Conservation (phyloP, 2,329 filamentous ascomycete genomes). For the Clonostachys solani region DNA sequence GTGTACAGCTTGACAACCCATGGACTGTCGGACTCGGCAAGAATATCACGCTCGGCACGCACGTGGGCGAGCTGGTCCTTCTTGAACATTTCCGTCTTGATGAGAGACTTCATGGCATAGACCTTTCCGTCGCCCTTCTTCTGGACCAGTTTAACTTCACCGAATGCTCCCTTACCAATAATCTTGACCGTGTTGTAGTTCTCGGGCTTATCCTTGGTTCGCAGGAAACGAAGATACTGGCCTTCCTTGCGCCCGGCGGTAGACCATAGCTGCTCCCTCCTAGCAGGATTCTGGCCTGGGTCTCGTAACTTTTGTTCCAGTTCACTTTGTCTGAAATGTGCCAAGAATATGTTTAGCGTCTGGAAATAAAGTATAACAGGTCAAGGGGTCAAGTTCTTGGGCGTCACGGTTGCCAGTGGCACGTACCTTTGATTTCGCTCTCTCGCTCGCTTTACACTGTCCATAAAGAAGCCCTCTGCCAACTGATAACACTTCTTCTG, state of each 20-base stretch:
- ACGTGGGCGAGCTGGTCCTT: slow-evolving; percentile 98
- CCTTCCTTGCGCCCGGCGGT: slow-evolving; percentile 84
- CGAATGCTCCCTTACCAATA: slow-evolving; percentile 98
- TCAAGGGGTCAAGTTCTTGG: background rate
- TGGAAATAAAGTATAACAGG: background rate
- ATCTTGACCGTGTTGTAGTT: slow-evolving; percentile 98
- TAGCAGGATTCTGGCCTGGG: slow-evolving; percentile 65
- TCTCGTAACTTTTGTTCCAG: slow-evolving; percentile 83
- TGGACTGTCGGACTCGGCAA: slow-evolving; percentile 98
- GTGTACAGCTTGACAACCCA: slow-evolving; percentile 99
- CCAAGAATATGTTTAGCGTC: background rate
- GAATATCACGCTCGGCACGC: slow-evolving; percentile 92
- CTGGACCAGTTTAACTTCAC: slow-evolving; percentile 96
- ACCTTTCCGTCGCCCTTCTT: slow-evolving; percentile 96
- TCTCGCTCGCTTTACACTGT: slow-evolving; percentile 92
- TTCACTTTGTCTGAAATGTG: slow-evolving; percentile 70
- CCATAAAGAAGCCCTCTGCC: slow-evolving; percentile 93
- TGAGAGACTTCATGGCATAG: slow-evolving; percentile 95
- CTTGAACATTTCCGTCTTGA: slow-evolving; percentile 99
- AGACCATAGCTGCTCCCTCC: slow-evolving; percentile 81
- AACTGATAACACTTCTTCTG: slow-evolving; percentile 66
- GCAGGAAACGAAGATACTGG: slow-evolving; percentile 88
- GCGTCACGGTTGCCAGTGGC: background rate
- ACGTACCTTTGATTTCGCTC: slow-evolving; percentile 89
- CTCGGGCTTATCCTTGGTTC: slow-evolving; percentile 86